phyloP scores from a whole-genome alignment of 179 eudicot genomes.

The Nepenthes alata region DNA sequence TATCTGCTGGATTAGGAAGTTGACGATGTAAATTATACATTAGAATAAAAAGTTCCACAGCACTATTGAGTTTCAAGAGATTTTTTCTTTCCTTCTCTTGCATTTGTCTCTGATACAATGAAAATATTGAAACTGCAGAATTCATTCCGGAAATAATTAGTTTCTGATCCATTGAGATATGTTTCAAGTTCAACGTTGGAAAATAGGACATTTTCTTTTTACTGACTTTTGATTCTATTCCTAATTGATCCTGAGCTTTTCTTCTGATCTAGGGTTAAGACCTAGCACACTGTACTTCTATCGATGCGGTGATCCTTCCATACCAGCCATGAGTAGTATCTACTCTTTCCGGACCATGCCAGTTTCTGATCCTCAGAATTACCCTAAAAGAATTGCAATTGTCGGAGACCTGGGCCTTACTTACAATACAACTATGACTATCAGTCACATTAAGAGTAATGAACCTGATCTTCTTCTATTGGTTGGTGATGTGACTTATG shows the following conservation, averaged over 20 bases:
- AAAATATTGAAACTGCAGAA: no score
- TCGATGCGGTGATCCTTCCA: constrained; percentile 78
- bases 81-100: no score
- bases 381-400: constrained; percentile 58
- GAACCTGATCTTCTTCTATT: constrained; percentile 72
- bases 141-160: no score
- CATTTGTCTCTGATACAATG: no score
- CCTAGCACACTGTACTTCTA: constrained; percentile 64
- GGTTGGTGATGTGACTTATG: constrained; percentile 88
- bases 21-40: no score
- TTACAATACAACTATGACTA: constrained; percentile 62
- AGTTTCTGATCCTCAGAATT: constrained; percentile 40
- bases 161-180: no score
- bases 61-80: no score
- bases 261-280: constrained; percentile 37
- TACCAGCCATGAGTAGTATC: constrained; percentile 51
- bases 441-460: constrained; percentile 57
- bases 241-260: background rate
- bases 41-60: no score
- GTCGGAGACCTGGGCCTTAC: constrained; percentile 93
- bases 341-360: constrained; percentile 85
- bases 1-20: no score
- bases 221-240: background rate
- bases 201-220: background rate
- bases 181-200: no score